Evolutionary conservation across 139 green algal genomes (phyloP), one percentile per base, ranked within the genome.

Genomic region (Tetradesmus obliquus): DNA sequence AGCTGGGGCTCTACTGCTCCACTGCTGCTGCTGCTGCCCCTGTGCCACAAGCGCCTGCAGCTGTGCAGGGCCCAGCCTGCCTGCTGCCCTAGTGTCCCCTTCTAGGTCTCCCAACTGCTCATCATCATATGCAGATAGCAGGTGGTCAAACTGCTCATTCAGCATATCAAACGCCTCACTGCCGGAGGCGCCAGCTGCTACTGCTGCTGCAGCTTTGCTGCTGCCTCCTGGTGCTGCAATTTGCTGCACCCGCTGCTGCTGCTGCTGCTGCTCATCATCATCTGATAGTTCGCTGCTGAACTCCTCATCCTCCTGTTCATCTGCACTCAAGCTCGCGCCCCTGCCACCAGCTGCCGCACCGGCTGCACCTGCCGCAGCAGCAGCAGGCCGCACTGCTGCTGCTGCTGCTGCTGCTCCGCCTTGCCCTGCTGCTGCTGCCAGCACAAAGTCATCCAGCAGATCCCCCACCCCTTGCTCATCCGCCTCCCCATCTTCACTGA

Each of bases 71-170:
- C 66, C 54, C 20, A 82, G 58, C 53, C 54, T 84, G 5, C 89
- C 89, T 45, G 82, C 89, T 82, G 89, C 82, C 54, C 89, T 55
- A 5, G 17, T 4, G 22, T 94, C 89, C 1, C 69, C 85, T 13
- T 94, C 89, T 55, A 87, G 17, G 17, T 88, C 89, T 6, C 62
- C 87, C 2, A 91, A 79, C 45, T 93, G 55, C 12, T 91, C 74
- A 20, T 91, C 87, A 81, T 93, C 87, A 76, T 91, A 91, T 51
- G 88, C 87, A 22, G 51, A 76, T 51, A 93, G 19, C 82, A 91
- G 20, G 10, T 92, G 54, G 13, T 89, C 86, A 89, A 93, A 88
- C 87, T 92, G 87, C 51, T 92, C 91, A 82, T 91, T 91, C 53
- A 92, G 76, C 51, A 87, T 17, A 58, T 87, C 92, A n/a, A 81